A percentile compares a stretch with the other conserved stretches of the same genome.
Evolutionary conservation across 495 filamentous ascomycete species (phyloP).

Genomic region (Aspergillus steynii): DNA sequence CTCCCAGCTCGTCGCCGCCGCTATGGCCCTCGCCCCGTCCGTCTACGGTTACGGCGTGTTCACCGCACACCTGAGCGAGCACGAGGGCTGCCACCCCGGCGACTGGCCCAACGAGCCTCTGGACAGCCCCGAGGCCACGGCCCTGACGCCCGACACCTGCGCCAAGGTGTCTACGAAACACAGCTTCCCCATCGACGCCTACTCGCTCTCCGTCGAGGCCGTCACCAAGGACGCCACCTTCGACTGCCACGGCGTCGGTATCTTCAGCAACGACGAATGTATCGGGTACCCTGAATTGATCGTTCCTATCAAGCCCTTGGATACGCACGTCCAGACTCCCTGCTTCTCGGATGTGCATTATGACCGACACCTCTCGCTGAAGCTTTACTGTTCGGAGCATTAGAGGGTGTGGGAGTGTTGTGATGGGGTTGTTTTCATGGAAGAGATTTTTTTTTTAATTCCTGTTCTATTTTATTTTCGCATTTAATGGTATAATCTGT

Average conservation of each 20-base stretch:
- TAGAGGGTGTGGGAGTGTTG: not conserved
- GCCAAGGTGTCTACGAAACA: slow-evolving; percentile 4
- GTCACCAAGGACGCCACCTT: slow-evolving; percentile 12
- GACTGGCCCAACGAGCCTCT: slow-evolving; percentile 8
- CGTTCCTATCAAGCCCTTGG: slow-evolving; percentile 5
- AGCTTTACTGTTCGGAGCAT: slow-evolving; percentile 12
- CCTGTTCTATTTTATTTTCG: no score
- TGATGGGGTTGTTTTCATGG: not conserved
- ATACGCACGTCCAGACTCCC: slow-evolving; percentile 3
- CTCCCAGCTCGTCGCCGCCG: slow-evolving; percentile 9
- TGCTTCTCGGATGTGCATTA: slow-evolving; percentile 14
- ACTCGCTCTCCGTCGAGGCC: slow-evolving; percentile 13
- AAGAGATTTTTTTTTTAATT: not conserved
- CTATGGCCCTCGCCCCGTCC: slow-evolving; percentile 15
- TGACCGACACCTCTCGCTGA: slow-evolving; percentile 10
- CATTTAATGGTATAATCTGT: no score
- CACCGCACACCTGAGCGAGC: slow-evolving; percentile 11
- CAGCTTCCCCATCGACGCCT: slow-evolving; percentile 12
- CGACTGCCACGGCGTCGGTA: slow-evolving; percentile 13
- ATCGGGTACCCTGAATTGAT: slow-evolving; percentile 11
- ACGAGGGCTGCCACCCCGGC: slow-evolving; percentile 13
- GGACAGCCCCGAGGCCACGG: not conserved
- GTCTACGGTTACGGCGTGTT: slow-evolving; percentile 18
- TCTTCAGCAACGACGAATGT: slow-evolving; percentile 19
- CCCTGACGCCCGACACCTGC: slow-evolving; percentile 14